Base-by-base conservation (phyloP, 257 asterid species). In the Solanum tarapatanum region DNA sequence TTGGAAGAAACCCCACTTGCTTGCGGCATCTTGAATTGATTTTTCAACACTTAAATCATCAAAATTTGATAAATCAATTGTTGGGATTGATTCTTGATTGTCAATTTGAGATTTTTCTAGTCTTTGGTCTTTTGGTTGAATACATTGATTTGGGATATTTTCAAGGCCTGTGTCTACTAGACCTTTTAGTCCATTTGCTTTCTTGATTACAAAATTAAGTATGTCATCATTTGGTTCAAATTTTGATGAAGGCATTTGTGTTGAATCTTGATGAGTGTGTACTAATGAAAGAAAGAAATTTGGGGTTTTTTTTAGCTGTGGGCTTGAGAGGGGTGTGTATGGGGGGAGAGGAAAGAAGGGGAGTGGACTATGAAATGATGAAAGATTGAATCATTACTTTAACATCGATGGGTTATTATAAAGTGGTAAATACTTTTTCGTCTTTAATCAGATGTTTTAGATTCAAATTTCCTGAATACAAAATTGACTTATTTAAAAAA, bases 1-100 rank as follows among this genome's bases (percentile, higher is more conserved):
- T 80, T 92, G 96, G 41, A 92, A 92, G 92, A 93, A 93, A 85
- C 96, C 94, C 93, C 90, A 90, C 4, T 88, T 87, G 21, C 88
- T 72, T 11, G 96, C 94, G 4, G 96, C 95, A 14, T 88, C 92
- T 64, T 91, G 90, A 88, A 92, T 91, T 16, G 88, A 84, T 58
- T 55, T 84, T 7, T 73, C 83, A 6, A 86, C 89, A 70, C 35
- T 70, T 6, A 89, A 89, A 35, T 91, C 91, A 80, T 90, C 93
- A 86, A 88, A 90, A 66, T 88, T 41, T 76, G 96, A 88, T 1
- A 91, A 85, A 88, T 93, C 94, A 86, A 93, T 91, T 6, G 87
- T 32, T 41, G 96, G 95, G 37, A 93, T 88, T 13, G 94, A 88
- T 58, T 93, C 86, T 70, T 92, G 77, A 13, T 66, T 86, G 6